These are phyloP conservation scores for Plasmodium falciparum DNA, from an alignment of 169 alveolate genomes.

Conservation along the genomic window DNA sequence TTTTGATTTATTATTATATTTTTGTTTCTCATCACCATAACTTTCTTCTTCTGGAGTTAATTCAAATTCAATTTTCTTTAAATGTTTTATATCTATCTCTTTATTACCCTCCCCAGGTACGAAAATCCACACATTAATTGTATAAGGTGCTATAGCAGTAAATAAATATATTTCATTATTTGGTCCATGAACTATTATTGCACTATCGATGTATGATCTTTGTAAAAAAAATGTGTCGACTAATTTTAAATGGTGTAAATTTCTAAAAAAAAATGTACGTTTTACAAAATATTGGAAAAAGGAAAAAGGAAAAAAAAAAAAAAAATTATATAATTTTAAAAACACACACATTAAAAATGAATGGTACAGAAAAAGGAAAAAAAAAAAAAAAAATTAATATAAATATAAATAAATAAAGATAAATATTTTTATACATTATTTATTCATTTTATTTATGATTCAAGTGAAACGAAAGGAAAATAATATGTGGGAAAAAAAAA, in stretches of 20 bases:
- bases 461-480: no score
- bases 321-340: neutral
- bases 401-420: neutral
- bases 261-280: conserved; percentile 42
- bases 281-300: neutral
- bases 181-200: conserved; percentile 76
- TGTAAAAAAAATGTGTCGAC: conserved; percentile 73
- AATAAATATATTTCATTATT: conserved; percentile 74
- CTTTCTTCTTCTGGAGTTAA: conserved; percentile 72
- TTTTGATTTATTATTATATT: conserved; percentile 28
- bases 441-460: no score
- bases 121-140: conserved; percentile 74
- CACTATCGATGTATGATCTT: conserved; percentile 74
- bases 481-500: neutral
- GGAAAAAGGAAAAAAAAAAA: neutral
- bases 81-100: conserved; percentile 73
- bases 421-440: neutral
- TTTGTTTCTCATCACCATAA: conserved; percentile 48
- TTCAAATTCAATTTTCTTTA: conserved; percentile 67
- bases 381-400: neutral
- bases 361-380: neutral
- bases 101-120: conserved; percentile 76
- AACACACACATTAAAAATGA: neutral
- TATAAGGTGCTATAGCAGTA: conserved; percentile 64
- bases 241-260: conserved; percentile 74